phyloP scores from a whole-genome alignment of 441 rosid species.

The Capsella rubella region DNA sequence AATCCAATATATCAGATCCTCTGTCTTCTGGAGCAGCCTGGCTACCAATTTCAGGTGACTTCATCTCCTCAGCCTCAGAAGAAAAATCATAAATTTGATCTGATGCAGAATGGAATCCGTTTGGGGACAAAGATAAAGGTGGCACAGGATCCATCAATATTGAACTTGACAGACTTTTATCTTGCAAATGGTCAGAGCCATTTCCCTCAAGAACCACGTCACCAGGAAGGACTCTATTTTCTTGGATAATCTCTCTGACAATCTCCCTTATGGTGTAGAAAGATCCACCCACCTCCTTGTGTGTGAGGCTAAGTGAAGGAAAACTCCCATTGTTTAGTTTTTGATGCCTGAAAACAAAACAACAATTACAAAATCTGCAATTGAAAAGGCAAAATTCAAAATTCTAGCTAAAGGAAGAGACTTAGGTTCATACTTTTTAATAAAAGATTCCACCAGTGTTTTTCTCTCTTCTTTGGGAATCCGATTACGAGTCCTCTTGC shows the following conservation, averaged over 20 bases:
- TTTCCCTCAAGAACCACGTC: conserved; percentile 54
- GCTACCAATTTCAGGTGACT: conserved; percentile 47
- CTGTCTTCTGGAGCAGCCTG: conserved; percentile 33
- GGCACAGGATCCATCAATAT: conserved; percentile 58
- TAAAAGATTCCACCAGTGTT: conserved; percentile 74
- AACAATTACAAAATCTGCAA: background rate
- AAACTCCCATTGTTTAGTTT: conserved; percentile 73
- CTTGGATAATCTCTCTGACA: conserved; percentile 94
- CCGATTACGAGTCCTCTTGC: conserved; percentile 81
- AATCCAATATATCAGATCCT: conserved; percentile 42
- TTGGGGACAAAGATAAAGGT: conserved; percentile 46
- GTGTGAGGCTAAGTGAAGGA: conserved; percentile 90
- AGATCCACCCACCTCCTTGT: conserved; percentile 96
- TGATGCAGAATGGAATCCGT: conserved; percentile 49
- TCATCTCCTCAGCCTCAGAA: conserved; percentile 39
- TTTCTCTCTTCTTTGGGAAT: conserved; percentile 94
- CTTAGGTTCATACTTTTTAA: conserved; percentile 64
- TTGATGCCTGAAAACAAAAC: conserved; percentile 70
- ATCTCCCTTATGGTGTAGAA: conserved; percentile 94
- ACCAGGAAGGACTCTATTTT: conserved; percentile 88
- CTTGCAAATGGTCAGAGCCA: conserved; percentile 48
- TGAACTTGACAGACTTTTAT: conserved; percentile 63
- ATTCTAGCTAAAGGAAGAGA: conserved; percentile 25
- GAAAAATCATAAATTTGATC: conserved; percentile 44
- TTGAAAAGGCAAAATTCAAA: background rate